Evolutionary conservation across 345 rosid species (phyloP).

Genomic region (rapeseed (Brassica napus)): Da-Ae NC_063450.1:43170001-43170500

Average conservation of each 20-base stretch:
- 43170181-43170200: neutral
- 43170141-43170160: neutral
- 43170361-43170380: neutral
- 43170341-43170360: neutral
- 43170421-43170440: slow-evolving; percentile 5
- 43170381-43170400: neutral
- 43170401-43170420: slow-evolving; percentile 4
- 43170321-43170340: neutral
- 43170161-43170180: neutral
- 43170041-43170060: neutral
- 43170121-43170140: neutral
- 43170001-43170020: neutral
- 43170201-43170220: neutral
- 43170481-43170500: slow-evolving; percentile 8
- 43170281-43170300: neutral
- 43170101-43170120: neutral
- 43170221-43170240: neutral
- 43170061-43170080: neutral
- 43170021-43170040: neutral
- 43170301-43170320: neutral
- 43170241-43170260: neutral
- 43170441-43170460: slow-evolving; percentile 11
- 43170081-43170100: neutral
- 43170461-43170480: slow-evolving; percentile 14
- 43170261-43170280: neutral